A percentile compares a stretch with the other conserved stretches of the same genome.
Evolutionary conservation across 352 stramenopile species (phyloP).

Genomic region (Pythium aristosporum): DNA sequence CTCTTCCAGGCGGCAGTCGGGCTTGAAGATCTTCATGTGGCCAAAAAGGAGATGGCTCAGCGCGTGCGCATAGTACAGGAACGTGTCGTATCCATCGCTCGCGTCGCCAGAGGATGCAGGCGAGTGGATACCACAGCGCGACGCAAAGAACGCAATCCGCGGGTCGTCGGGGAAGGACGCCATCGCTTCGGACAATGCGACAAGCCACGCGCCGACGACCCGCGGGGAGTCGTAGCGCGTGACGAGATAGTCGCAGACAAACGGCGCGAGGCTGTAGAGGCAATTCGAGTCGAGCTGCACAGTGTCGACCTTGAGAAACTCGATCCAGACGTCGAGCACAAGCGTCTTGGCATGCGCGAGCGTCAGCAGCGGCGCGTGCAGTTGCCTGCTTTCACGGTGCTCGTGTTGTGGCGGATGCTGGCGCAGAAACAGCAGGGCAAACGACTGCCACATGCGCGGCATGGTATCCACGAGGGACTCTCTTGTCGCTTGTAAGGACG

Average conservation of each 20-base stretch:
- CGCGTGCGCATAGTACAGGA: constrained; percentile 69
- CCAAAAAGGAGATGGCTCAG: constrained; percentile 65
- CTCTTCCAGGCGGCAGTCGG: constrained; percentile 56
- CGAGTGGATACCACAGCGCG: constrained; percentile 33
- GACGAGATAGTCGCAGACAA: constrained; percentile 73
- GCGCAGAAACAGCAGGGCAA: constrained; percentile 20
- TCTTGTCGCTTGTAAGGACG: not conserved
- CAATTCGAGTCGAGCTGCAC: constrained; percentile 53
- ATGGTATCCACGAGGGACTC: constrained; percentile 13
- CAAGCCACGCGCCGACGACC: constrained; percentile 54
- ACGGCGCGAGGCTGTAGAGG: constrained; percentile 55
- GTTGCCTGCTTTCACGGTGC: constrained; percentile 6
- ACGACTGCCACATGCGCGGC: constrained; percentile 30
- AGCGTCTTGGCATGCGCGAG: constrained; percentile 42
- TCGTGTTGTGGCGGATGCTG: constrained; percentile 19
- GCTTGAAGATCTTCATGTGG: constrained; percentile 68
- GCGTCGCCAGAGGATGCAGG: no score
- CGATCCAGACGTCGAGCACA: constrained; percentile 69
- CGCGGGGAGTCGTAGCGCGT: constrained; percentile 46
- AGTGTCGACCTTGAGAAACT: constrained; percentile 71
- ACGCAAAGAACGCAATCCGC: constrained; percentile 64
- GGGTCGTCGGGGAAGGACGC: constrained; percentile 42
- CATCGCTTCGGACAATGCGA: constrained; percentile 49
- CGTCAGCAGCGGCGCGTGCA: constrained; percentile 19
- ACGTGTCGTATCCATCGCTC: constrained; percentile 49